Conservation (phyloP, 805 yeast species). For the Candida montana region DNA sequence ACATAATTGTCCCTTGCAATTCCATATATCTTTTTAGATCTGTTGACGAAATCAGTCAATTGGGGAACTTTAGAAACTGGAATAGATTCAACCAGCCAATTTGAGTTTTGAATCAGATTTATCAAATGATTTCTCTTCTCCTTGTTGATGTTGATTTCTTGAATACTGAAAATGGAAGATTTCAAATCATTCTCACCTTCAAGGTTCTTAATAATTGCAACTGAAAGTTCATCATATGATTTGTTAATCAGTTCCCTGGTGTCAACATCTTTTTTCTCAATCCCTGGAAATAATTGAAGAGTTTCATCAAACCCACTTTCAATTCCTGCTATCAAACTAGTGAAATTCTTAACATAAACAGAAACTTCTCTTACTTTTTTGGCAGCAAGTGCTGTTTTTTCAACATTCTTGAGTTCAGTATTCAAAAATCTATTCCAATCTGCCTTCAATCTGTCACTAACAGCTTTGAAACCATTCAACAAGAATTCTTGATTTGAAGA, state of each 20-base stretch:
- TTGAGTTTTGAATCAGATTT: constrained; percentile 47
- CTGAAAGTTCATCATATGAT: constrained; percentile 27
- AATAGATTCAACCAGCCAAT: constrained; percentile 43
- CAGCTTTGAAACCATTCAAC: constrained; percentile 42
- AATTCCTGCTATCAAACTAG: constrained; percentile 39
- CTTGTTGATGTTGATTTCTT: constrained; percentile 23
- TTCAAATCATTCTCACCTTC: constrained; percentile 21
- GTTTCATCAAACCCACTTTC: constrained; percentile 23
- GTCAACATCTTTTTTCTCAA: constrained; percentile 9
- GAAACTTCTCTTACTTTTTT: constrained; percentile 37
- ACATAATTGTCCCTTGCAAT: constrained; percentile 39
- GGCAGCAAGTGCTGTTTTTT: constrained; percentile 30
- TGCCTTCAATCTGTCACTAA: constrained; percentile 44
- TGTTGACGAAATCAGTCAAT: constrained; percentile 11
- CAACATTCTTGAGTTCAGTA: constrained; percentile 43
- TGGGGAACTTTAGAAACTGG: constrained; percentile 22
- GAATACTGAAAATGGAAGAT: constrained; percentile 5
- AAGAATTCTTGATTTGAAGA: constrained; percentile 62
- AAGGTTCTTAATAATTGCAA: constrained; percentile 27
- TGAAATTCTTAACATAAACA: constrained; percentile 41
- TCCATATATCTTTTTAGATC: constrained; percentile 26
- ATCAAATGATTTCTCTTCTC: constrained; percentile 37
- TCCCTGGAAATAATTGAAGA: constrained; percentile 11
- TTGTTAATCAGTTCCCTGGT: constrained; percentile 24
- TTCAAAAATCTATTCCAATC: constrained; percentile 59